Percentiles rank a stretch among this genome's conserved stretches.
Evolutionary conservation across 257 asterid genomes (phyloP).

Genomic region (Solanum sparsipilum): DNA sequence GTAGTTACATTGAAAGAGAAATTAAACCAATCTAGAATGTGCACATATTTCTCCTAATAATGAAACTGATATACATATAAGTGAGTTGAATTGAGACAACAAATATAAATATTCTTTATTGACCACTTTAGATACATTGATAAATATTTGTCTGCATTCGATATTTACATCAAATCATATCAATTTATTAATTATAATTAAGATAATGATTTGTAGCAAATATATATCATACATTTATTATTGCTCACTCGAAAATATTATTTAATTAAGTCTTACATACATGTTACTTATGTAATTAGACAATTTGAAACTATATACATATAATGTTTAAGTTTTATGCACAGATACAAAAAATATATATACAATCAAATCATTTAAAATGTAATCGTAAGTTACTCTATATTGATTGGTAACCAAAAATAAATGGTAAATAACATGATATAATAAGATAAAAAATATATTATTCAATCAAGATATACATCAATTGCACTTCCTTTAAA

Average conservation of each 20-base stretch:
- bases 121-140: background rate
- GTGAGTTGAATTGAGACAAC: background rate
- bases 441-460: too few species aligned
- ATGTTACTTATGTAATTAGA: background rate
- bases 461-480: background rate
- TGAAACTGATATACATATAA: background rate
- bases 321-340: background rate
- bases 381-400: background rate
- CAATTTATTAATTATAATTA: background rate
- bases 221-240: background rate
- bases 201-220: background rate
- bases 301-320: background rate
- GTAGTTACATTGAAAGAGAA: background rate
- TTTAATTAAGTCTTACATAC: background rate
- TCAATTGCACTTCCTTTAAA: background rate
- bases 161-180: background rate
- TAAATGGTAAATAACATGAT: background rate
- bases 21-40: background rate
- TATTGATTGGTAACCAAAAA: background rate
- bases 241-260: too few species aligned
- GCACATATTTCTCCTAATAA: background rate
- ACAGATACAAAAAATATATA: too few species aligned
- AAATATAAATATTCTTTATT: background rate
- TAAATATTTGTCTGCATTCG: background rate
- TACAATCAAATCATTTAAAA: background rate